These are phyloP conservation scores for Lasiodiplodia theobromae DNA, from an alignment of 2,329 filamentous ascomycete species.

Conservation along the genomic window DNA sequence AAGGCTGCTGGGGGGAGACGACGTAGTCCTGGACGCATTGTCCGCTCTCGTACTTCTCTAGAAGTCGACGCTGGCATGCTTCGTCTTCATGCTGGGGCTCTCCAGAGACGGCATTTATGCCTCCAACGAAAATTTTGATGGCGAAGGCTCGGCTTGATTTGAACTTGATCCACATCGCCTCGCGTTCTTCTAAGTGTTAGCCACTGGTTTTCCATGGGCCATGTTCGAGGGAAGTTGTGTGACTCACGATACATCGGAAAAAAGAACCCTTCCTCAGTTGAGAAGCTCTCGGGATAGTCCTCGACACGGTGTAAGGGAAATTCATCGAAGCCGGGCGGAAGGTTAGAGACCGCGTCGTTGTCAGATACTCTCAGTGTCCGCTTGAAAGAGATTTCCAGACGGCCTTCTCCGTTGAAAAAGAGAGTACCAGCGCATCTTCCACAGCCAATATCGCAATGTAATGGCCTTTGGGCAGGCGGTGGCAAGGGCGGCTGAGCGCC, in stretches of 20 bases:
- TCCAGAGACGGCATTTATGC: constrained; percentile 52
- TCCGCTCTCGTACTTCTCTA: constrained; percentile 38
- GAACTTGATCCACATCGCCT: background rate
- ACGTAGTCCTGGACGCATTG: constrained; percentile 53
- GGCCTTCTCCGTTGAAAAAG: background rate
- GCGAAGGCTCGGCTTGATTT: constrained; percentile 38
- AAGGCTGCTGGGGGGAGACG: constrained; percentile 48
- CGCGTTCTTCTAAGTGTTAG: background rate
- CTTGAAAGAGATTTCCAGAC: background rate
- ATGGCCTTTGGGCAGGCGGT: too few species aligned
- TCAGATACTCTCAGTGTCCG: background rate
- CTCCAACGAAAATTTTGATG: constrained; percentile 47
- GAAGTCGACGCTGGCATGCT: constrained; percentile 32
- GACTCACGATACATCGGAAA: background rate
- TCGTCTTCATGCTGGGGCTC: constrained; percentile 38
- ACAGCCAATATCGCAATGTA: too few species aligned
- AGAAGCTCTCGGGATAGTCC: background rate
- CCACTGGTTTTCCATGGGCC: background rate
- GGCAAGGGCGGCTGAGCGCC: too few species aligned
- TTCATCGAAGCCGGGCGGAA: background rate
- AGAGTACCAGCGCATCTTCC: background rate
- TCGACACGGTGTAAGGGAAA: background rate
- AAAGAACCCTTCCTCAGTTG: background rate
- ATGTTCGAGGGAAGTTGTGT: too few species aligned
- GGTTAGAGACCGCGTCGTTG: background rate